Evolutionary conservation across 163 green algal genomes (phyloP), one percentile per base, ranked within the genome.

Genomic region (Volvox carteri): DNA sequence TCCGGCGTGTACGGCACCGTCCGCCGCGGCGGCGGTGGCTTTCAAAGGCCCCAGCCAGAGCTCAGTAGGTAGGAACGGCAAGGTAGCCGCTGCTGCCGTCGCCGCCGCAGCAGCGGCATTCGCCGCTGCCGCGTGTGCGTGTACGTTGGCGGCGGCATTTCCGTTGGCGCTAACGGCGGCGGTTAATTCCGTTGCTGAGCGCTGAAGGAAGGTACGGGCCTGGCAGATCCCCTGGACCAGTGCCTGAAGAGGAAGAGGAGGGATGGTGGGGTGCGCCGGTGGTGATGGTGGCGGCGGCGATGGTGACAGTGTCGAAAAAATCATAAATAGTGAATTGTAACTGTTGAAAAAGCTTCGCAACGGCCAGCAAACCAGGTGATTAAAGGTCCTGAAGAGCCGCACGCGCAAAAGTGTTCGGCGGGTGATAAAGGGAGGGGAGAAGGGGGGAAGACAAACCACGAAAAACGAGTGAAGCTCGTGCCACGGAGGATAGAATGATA

Each of bases 181-280:
- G 46, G 42, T 42, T 4, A 79, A 6, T 19, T 79, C 72, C 3
- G 46, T 46, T 18, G 74, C 74, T 1, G 21, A n/a, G 4, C 58
- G 50, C 35, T 70, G 76, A 48, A 84, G 50, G 76, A 72, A 37
- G 11, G 50, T 50, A 1, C 76, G 50, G 16, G 76, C 50, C 50
- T 72, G 76, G 76, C 76, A 46, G 50, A 84, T 48, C 48, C 8
- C 21, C 12, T 84, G 76, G 5, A 54, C 35, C 50, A 84, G 76
- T 8, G 52, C 50, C 76, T 84, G 33, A 11, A n/a, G 11, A 50
- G 48, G 48, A 28, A 18, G 48, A n/a, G 48, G 48, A 4, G 75
- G 48, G n/a, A 23, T 3, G 73, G 73, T 42, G 39, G 67, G 67
- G 18, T 72, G n/a, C n/a, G n/a, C n/a, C n/a, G n/a, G n/a, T n/a